Percentiles rank a stretch among this genome's conserved stretches.
Evolutionary conservation across 805 yeast genomes (phyloP).

Genomic region (Myxozyma neglecta): DNA sequence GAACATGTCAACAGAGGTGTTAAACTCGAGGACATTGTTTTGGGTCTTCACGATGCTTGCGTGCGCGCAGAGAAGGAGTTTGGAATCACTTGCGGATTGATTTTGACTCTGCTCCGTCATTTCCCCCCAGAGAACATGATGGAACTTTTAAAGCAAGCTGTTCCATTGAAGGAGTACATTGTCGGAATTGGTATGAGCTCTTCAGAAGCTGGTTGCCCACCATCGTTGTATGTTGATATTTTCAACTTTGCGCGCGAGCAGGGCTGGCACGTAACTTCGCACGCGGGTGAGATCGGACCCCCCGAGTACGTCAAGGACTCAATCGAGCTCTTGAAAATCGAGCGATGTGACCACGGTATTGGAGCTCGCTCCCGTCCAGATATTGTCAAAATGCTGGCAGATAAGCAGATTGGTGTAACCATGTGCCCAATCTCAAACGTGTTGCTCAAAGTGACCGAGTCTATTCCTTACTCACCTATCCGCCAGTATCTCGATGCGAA

Average conservation of each 20-base stretch:
- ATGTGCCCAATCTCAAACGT: conserved; percentile 79
- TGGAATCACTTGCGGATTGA: conserved; percentile 67
- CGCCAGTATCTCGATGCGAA: conserved; percentile 56
- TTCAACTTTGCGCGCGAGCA: conserved; percentile 54
- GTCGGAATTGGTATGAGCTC: conserved; percentile 83
- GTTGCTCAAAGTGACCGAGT: conserved; percentile 69
- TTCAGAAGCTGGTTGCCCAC: conserved; percentile 75
- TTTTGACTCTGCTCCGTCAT: conserved; percentile 82
- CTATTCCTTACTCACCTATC: conserved; percentile 68
- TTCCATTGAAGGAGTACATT: conserved; percentile 46
- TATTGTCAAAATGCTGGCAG: conserved; percentile 58
- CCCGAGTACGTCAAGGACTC: conserved; percentile 63
- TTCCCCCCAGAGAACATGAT: conserved; percentile 61
- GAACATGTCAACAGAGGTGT: conserved; percentile 33
- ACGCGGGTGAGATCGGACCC: conserved; percentile 89
- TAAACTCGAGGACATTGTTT: conserved; percentile 28
- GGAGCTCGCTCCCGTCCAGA: conserved; percentile 57
- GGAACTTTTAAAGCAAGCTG: conserved; percentile 55
- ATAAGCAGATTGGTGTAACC: conserved; percentile 57
- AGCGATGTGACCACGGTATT: conserved; percentile 81
- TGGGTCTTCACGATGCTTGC: conserved; percentile 59
- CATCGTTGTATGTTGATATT: conserved; percentile 65
- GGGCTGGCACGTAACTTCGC: conserved; percentile 69
- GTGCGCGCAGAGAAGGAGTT: conserved; percentile 57
- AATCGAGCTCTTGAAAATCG: conserved; percentile 57